Evolutionary conservation across 768 basidiomycete species (phyloP).

Genomic region (Agrocybe chaxingu): DNA sequence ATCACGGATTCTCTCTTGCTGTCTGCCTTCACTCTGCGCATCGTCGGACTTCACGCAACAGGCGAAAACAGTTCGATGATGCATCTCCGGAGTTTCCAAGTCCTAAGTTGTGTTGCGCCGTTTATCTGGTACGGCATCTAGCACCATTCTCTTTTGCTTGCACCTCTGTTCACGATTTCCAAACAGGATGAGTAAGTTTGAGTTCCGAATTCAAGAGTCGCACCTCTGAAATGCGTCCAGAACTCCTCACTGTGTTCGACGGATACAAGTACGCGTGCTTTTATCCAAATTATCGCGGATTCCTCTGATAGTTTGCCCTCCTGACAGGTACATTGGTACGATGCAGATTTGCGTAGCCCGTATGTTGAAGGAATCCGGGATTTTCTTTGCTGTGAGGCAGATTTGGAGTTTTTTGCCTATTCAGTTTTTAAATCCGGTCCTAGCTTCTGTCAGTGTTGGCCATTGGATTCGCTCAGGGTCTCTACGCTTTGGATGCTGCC

Average conservation of each 20-base stretch:
- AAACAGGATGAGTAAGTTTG: constrained; percentile 74
- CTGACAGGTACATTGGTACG: constrained; percentile 74
- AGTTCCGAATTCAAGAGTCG: not conserved
- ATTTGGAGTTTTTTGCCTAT: constrained; percentile 18
- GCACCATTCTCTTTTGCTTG: not conserved
- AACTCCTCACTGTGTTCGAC: constrained; percentile 77
- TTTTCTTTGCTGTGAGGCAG: constrained; percentile 78
- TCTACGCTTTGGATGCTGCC: constrained; percentile 89
- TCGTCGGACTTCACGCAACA: constrained; percentile 47
- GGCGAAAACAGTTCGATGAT: constrained; percentile 33
- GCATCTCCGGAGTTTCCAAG: constrained; percentile 77
- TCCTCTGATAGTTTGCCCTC: not conserved
- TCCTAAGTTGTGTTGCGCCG: constrained; percentile 83
- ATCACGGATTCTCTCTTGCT: constrained; percentile 72
- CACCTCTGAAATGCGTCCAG: constrained; percentile 31
- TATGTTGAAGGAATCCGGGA: constrained; percentile 90
- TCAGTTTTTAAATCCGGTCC: not conserved
- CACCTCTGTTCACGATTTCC: not conserved
- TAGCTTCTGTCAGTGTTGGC: constrained; percentile 81
- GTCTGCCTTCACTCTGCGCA: constrained; percentile 70
- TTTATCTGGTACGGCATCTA: constrained; percentile 69
- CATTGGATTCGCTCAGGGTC: constrained; percentile 80
- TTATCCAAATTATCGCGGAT: not conserved
- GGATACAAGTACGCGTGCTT: constrained; percentile 62
- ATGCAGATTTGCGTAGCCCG: constrained; percentile 92